phyloP scores from a whole-genome alignment of 345 rosid genomes.

The Isatis tinctoria region DNA sequence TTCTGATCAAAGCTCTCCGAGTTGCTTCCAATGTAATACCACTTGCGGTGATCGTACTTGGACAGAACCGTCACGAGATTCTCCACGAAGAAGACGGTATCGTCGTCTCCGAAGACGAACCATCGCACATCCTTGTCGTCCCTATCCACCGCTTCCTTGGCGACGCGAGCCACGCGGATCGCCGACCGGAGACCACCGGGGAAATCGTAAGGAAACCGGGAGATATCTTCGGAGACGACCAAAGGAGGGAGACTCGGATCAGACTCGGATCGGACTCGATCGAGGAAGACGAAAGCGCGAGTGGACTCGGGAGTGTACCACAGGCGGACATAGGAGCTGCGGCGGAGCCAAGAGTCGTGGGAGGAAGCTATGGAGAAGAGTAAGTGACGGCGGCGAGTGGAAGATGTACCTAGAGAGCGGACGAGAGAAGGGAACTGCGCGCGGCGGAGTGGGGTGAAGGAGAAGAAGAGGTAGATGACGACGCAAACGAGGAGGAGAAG shows the following conservation, averaged over 20 bases:
- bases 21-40: slow-evolving; percentile 75
- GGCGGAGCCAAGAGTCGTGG: slow-evolving; percentile 47
- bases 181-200: slow-evolving; percentile 73
- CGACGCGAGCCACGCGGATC: slow-evolving; percentile 71
- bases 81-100: slow-evolving; percentile 78
- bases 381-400: slow-evolving; percentile 55
- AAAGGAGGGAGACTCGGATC: slow-evolving; percentile 57
- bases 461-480: slow-evolving; percentile 48
- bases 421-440: slow-evolving; percentile 25
- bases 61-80: slow-evolving; percentile 66
- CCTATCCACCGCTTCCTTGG: slow-evolving; percentile 64
- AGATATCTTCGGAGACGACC: slow-evolving; percentile 52
- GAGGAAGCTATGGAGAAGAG: slow-evolving; percentile 76
- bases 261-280: slow-evolving; percentile 27
- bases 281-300: slow-evolving; percentile 78
- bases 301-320: slow-evolving; percentile 62
- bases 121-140: slow-evolving; percentile 57
- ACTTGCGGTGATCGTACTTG: slow-evolving; percentile 62
- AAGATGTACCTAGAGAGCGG: not conserved
- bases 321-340: slow-evolving; percentile 58
- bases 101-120: slow-evolving; percentile 93
- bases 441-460: slow-evolving; percentile 15
- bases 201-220: slow-evolving; percentile 65
- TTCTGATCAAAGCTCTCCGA: slow-evolving; percentile 84
- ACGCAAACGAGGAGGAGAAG: slow-evolving; percentile 32